Evolutionary conservation across 116 monocot species (phyloP).

Genomic region (Zostera marina): DNA sequence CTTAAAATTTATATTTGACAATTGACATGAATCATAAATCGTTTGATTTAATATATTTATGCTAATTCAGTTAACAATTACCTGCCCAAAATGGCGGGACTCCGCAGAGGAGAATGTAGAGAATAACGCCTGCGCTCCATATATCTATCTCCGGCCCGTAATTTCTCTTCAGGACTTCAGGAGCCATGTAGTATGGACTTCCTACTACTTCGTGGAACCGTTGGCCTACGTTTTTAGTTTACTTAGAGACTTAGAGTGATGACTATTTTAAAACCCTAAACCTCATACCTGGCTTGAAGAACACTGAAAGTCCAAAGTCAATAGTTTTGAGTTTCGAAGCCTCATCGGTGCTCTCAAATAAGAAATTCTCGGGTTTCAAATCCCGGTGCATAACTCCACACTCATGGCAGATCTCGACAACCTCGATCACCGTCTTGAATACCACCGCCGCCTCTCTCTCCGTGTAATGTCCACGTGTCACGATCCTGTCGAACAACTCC

Average conservation of each 20-base stretch:
- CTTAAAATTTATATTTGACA: background rate
- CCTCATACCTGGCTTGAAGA: constrained; percentile 45
- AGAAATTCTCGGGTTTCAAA: constrained; percentile 73
- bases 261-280: no score
- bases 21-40: no score
- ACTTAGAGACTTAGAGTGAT: no score
- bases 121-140: constrained; percentile 84
- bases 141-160: constrained; percentile 64
- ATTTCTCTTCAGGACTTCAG: constrained; percentile 55
- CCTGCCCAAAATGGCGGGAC: constrained; percentile 90
- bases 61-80: constrained; percentile 1
- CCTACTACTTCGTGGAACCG: constrained; percentile 58
- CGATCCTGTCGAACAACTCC: constrained; percentile 66
- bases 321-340: constrained; percentile 45
- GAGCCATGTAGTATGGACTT: constrained; percentile 83
- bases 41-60: no score
- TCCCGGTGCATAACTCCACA: constrained; percentile 64
- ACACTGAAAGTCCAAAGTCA: constrained; percentile 68
- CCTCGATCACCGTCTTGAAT: constrained; percentile 37
- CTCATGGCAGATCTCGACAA: constrained; percentile 50
- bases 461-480: constrained; percentile 44
- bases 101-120: constrained; percentile 73
- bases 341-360: constrained; percentile 37
- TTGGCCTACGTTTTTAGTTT: no score
- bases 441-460: constrained; percentile 54